phyloP scores from a whole-genome alignment of 768 basidiomycete species.

The Bullera alba region DNA sequence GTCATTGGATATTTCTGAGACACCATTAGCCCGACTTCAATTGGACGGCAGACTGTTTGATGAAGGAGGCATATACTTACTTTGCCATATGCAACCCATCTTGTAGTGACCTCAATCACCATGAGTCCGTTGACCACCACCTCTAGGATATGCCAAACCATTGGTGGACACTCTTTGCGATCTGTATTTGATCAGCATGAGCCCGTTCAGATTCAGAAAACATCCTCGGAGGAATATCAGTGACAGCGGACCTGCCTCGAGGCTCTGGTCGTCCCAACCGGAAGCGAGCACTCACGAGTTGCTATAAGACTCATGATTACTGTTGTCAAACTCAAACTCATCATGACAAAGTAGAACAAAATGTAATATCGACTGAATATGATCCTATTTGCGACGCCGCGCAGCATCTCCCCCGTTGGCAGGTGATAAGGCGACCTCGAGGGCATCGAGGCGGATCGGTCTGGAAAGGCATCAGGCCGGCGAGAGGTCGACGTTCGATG shows the following conservation, averaged over 20 bases:
- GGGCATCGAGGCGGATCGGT: too few relatives aligned
- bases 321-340: constrained; percentile 42
- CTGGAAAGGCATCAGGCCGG: too few relatives aligned
- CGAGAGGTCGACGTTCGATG: too few relatives aligned
- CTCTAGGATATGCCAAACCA: constrained; percentile 44
- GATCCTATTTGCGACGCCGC: constrained; percentile 44
- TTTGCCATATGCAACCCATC: constrained; percentile 85
- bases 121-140: constrained; percentile 56
- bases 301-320: constrained; percentile 40
- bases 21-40: constrained; percentile 5
- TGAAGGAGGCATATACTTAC: constrained; percentile 52
- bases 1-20: constrained; percentile 43
- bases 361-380: constrained; percentile 45
- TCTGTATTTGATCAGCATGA: constrained; percentile 3
- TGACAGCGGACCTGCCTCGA: too few relatives aligned
- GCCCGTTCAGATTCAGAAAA: background rate
- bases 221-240: too few relatives aligned
- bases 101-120: constrained; percentile 87
- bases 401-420: constrained; percentile 34
- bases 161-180: constrained; percentile 33
- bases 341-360: constrained; percentile 44
- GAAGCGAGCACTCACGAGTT: constrained; percentile 22
- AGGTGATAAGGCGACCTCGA: constrained; percentile 36
- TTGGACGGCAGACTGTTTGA: constrained; percentile 15
- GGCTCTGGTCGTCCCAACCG: too few relatives aligned